These are phyloP conservation scores for Tetrapisispora iriomotensis DNA, from an alignment of 805 yeast species.

Conservation along the genomic window DNA sequence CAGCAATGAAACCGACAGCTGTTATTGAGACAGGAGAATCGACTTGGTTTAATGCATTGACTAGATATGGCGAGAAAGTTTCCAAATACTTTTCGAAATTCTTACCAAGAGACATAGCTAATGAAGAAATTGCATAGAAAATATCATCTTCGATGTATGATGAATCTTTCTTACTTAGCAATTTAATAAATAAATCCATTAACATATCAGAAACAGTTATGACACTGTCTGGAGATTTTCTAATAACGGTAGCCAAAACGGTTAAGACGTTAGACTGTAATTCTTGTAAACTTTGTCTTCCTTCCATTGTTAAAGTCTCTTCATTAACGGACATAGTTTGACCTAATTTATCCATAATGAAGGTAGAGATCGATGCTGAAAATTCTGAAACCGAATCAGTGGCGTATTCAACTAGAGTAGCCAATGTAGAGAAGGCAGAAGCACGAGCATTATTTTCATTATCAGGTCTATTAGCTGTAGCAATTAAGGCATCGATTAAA, in stretches of 20 bases:
- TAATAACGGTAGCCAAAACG: conserved; percentile 69
- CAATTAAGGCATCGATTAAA: conserved; percentile 60
- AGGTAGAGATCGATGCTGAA: conserved; percentile 65
- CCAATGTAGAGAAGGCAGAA: conserved; percentile 91
- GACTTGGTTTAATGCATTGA: conserved; percentile 67
- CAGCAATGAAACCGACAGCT: conserved; percentile 93
- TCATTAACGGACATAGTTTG: conserved; percentile 51
- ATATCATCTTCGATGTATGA: conserved; percentile 83
- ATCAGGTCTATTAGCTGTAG: conserved; percentile 60
- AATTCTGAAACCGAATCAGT: conserved; percentile 59
- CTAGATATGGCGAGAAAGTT: conserved; percentile 73
- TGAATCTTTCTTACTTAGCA: conserved; percentile 56
- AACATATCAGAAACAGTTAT: conserved; percentile 64
- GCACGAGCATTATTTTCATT: conserved; percentile 86
- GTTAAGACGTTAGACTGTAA: conserved; percentile 74
- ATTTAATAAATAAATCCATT: conserved; percentile 71
- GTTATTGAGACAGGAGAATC: conserved; percentile 79
- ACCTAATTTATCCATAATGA: conserved; percentile 62
- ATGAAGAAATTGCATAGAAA: conserved; percentile 81
- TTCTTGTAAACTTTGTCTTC: conserved; percentile 71
- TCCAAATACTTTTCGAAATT: conserved; percentile 69
- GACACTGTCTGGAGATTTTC: conserved; percentile 67
- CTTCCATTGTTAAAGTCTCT: conserved; percentile 58
- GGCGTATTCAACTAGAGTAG: conserved; percentile 68
- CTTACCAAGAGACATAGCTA: conserved; percentile 70